A percentile compares a stretch with the other conserved stretches of the same genome.
Evolutionary conservation across 345 rosid species (phyloP).

Genomic region (Conringia planisiliqua): DNA sequence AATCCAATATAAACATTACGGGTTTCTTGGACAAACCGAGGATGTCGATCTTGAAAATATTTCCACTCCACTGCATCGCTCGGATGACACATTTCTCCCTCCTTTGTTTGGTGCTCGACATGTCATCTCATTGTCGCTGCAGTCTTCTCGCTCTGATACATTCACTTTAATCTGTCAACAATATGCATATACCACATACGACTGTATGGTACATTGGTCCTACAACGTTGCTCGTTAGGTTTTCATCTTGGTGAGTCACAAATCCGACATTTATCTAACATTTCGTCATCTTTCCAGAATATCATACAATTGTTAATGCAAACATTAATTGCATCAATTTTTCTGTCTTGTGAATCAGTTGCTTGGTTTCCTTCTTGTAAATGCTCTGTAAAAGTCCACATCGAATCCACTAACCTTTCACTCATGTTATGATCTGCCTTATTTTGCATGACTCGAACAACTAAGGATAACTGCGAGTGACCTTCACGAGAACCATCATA

Average conservation of each 20-base stretch:
- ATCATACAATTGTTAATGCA: not conserved
- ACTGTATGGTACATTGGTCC: not conserved
- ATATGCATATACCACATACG: not conserved
- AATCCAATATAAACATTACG: not conserved
- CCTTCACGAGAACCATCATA: not conserved
- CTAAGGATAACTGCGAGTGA: not conserved
- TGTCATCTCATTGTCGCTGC: too few species aligned
- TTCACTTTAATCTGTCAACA: too few species aligned
- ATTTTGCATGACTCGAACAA: not conserved
- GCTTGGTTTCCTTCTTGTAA: too few species aligned
- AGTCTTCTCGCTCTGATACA: too few species aligned
- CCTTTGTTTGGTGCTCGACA: too few species aligned
- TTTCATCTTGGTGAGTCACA: not conserved
- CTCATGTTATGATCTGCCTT: not conserved
- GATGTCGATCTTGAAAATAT: not conserved
- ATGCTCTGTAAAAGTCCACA: too few species aligned
- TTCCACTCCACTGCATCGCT: not conserved
- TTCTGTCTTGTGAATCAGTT: too few species aligned
- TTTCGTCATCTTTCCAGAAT: too few species aligned
- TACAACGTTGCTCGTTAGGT: too few species aligned
- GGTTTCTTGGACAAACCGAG: not conserved
- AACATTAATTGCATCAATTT: too few species aligned
- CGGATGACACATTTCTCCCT: too few species aligned
- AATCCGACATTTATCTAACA: not conserved
- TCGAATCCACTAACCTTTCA: not conserved